Base-by-base conservation (phyloP, 805 yeast genomes). In the Candida argentea region DNA sequence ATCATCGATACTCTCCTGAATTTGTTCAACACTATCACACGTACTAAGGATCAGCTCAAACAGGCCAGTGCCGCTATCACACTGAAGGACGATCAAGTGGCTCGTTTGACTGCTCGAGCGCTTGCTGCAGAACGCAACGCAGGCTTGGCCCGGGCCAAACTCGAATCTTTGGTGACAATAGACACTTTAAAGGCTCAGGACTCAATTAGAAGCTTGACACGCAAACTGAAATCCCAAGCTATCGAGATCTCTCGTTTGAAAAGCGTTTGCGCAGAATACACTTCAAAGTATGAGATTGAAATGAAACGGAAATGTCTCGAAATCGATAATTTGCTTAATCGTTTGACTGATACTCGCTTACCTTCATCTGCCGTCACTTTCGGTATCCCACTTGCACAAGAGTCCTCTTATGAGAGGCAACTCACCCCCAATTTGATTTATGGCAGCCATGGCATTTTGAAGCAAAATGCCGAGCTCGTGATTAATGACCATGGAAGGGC, bases 1-100 rank as follows among this genome's bases (percentile, higher is more conserved):
- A 33, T 46, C 14, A 55, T 62, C 25, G 61, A 62, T 33, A 47
- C 57, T 20, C 45, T 62, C 2, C 57, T 59, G 35, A 49, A 60
- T 8, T 35, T 56, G 9, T 28, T 46, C 48, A 18, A 31, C 46
- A 21, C 55, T 44, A 34, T 44, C 46, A 19, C 42, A 52, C n/a
- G 60, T 26, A 48, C 47, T 33, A 44, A 59, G 15, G 38, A 31
- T 9, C 65, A 55, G 29, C 54, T 49, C 27, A 47, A 42, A 26
- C 33, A 46, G 5, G 48, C 57, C 16, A 57, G 54, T 31, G 45
- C 44, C 20, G 36, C 50, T 2, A 30, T 58, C 5, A 34, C 36
- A 5, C 44, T 45, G 20, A 55, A 55, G 30, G 60, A 59, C 26
- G 37, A 43, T 9, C 38, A 46, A 3, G 52, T 61, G 12, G 39